Evolutionary conservation across 768 basidiomycete genomes (phyloP).

Genomic region (Mycena rebaudengoi): DNA sequence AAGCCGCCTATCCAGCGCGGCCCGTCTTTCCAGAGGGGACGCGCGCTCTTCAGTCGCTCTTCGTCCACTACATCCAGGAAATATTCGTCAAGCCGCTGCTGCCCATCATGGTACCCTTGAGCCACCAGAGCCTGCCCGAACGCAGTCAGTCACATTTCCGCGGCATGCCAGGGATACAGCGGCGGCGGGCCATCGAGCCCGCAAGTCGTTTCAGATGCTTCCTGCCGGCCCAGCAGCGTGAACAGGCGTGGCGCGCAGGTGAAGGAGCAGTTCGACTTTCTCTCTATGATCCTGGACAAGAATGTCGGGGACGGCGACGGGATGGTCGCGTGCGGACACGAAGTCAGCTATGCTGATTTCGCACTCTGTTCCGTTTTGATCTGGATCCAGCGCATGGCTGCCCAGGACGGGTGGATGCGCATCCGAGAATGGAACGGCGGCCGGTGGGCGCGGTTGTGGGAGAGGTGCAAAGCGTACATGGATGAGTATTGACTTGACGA

Average conservation of each 20-base stretch:
- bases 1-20: constrained; percentile 71
- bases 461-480: constrained; percentile 72
- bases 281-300: constrained; percentile 73
- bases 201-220: constrained; percentile 18
- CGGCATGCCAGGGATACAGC: constrained; percentile 1
- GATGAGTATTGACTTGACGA: constrained; percentile 58
- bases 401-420: constrained; percentile 77
- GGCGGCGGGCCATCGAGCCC: not conserved
- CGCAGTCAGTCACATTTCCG: constrained; percentile 63
- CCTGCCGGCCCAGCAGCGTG: constrained; percentile 54
- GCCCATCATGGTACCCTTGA: constrained; percentile 75
- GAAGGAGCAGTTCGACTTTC: constrained; percentile 71
- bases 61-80: constrained; percentile 76
- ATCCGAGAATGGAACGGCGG: constrained; percentile 77
- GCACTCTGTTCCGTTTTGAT: constrained; percentile 75
- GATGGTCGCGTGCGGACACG: constrained; percentile 68
- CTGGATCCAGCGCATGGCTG: constrained; percentile 77
- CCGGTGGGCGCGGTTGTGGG: constrained; percentile 69
- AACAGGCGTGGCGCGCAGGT: constrained; percentile 72
- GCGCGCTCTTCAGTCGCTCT: constrained; percentile 71
- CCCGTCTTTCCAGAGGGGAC: constrained; percentile 80
- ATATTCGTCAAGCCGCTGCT: constrained; percentile 74
- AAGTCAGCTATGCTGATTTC: constrained; percentile 79
- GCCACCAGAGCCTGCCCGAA: constrained; percentile 67
- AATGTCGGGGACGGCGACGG: constrained; percentile 71